Conservation (phyloP, 495 filamentous ascomycete species). For the Penicillium lagena region DNA sequence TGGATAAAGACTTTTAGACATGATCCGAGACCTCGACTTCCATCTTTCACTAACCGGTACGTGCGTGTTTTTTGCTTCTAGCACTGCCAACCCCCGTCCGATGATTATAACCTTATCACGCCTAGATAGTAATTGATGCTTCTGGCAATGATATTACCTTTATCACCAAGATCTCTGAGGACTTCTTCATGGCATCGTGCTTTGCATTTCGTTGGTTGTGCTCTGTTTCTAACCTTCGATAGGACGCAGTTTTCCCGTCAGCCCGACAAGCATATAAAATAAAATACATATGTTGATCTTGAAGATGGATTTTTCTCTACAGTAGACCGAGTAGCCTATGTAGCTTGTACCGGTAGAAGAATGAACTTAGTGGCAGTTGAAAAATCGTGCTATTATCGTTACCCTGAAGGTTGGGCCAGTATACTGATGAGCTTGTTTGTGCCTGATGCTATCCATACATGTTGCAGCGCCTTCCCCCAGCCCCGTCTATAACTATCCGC, state of each 20-base stretch:
- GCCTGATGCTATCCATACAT: background rate
- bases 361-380: background rate
- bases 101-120: conserved; percentile 69
- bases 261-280: background rate
- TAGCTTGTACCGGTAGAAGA: too few relatives aligned
- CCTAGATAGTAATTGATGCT: conserved; percentile 84
- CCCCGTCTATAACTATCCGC: conserved; percentile 23
- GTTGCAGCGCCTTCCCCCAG: background rate
- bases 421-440: background rate
- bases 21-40: background rate
- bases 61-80: too few relatives aligned
- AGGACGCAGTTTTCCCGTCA: conserved; percentile 2
- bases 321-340: too few relatives aligned
- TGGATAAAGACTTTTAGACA: conserved; percentile 13
- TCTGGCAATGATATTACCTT: conserved; percentile 56
- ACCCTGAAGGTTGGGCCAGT: conserved; percentile 1
- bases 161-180: conserved; percentile 88
- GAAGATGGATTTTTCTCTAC: too few relatives aligned
- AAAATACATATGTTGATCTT: background rate
- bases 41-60: too few relatives aligned
- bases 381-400: conserved; percentile 26
- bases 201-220: conserved; percentile 14
- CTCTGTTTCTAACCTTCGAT: conserved; percentile 21
- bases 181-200: conserved; percentile 14
- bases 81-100: conserved; percentile 26